Evolutionary conservation across 73 alveolate species (phyloP), one percentile per base, ranked within the genome.

Genomic region (Stentor coeruleus): DNA sequence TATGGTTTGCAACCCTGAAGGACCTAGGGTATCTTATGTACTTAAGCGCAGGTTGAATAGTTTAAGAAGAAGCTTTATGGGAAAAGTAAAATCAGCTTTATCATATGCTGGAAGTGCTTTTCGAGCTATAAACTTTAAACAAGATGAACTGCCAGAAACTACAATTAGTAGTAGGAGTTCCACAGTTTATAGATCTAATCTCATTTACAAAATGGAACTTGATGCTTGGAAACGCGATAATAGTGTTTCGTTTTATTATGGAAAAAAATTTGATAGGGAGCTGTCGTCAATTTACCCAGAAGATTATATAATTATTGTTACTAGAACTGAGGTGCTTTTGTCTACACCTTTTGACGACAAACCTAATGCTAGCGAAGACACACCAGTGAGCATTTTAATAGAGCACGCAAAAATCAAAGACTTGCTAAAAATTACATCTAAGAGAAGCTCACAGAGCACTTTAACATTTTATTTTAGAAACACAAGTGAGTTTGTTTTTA

Each of bases 51-150:
- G 73, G 28, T 20, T 57, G 28, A 57, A 57, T 57, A 57, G 73
- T 57, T 31, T 57, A n/a, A 57, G 73, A 31, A 57, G 73, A 57
- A 57, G 73, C 28, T 57, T 57, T 57, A 57, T 57, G 28, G 73
- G 73, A 57, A 57, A 57, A 57, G 73, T 57, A 57, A 57, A 57
- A 57, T 20, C 73, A 57, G 73, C 73, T 31, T 31, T 57, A 1
- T 57, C 73, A 57, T n/a, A n/a, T 57, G 73, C 73, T 57, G 73
- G 73, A 57, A 57, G 73, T 31, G 73, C 73, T 20, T 57, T 57
- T 57, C 15, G 73, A 31, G 15, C 73, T 20, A 20, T 57, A 57
- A 31, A n/a, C 28, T 31, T 31, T 20, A 57, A 57, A 57, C 15
- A n/a, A 57, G 15, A 20, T 57, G 73, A 57, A n/a, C n/a, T n/a